Base-by-base conservation (phyloP, 192 early-diverging fungal genomes). In the Haplosporangium gracile region DNA sequence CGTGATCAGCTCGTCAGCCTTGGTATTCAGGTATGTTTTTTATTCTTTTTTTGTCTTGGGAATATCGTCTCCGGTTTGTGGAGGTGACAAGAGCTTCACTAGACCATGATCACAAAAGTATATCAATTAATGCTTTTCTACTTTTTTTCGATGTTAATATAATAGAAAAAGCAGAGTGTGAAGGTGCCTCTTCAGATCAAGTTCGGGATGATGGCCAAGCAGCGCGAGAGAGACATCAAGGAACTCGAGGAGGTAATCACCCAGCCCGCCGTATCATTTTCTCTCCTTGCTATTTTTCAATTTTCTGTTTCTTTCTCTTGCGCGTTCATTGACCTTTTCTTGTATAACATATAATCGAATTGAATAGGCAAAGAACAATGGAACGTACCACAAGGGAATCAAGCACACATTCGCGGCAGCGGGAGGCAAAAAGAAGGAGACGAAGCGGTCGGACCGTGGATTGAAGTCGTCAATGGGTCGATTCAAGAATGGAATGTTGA, bases 371-470 rank as follows among this genome's bases (percentile, higher is more conserved):
- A 85, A 85, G 83, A 85, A 84, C 82, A 84, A 84, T 49, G 82
- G 82, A 43, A 84, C 76, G 22, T 84, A 84, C 63, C 82, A 84
- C 77, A 84, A 84, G 74, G 75, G 77, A 26, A 84, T 84, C 77
- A 84, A 84, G 49, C 82, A 85, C 70, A 80, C 78, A 24, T 85
- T 85, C 73, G 83, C 83, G 32, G 83, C 83, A 29, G 78, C 83
- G 43, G 83, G 83, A 42, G 83, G 83, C 22, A 85, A 85, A 49
- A 85, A 85, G 83, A 80, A 80, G 57, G 83, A 85, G n/a, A 80
- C 60, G 29, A 65, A 78, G 36, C 32, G 83, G 4, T 80, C 78
- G n/a, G 83, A 85, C 36, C 78, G 83, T 43, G 83, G 83, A 49
- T 63, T 85, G n/a, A 85, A 85, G 83, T 68, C 78, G 5, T 85